A percentile compares a stretch with the other conserved stretches of the same genome.
These are phyloP conservation scores for Backusella mclennaniae DNA, from an alignment of 192 early-diverging fungal genomes.

Conservation along the genomic window DNA sequence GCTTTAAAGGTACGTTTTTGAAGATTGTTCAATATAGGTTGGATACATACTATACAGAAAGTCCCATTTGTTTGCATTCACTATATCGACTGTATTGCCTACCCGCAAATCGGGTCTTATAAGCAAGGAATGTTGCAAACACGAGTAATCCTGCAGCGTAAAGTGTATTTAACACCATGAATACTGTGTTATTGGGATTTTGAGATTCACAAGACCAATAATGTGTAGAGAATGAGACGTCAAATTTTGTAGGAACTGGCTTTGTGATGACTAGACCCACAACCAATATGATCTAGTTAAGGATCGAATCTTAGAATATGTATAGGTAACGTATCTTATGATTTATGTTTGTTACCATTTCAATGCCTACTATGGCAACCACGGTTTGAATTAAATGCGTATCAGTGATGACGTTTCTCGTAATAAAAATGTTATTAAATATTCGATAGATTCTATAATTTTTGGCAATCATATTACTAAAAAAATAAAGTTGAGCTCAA, in stretches of 20 bases:
- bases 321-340: background rate
- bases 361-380: conserved; percentile 32
- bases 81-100: conserved; percentile 43
- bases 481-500: background rate
- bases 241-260: conserved; percentile 28
- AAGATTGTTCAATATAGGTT: background rate
- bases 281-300: conserved; percentile 31
- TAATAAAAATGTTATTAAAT: conserved; percentile 53
- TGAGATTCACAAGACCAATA: conserved; percentile 45
- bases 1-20: background rate
- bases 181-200: conserved; percentile 20
- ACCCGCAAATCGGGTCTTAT: conserved; percentile 47
- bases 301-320: background rate
- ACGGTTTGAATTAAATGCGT: conserved; percentile 44
- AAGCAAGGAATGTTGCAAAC: conserved; percentile 46
- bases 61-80: conserved; percentile 50
- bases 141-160: conserved; percentile 37
- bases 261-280: conserved; percentile 38
- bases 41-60: conserved; percentile 51
- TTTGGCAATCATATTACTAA: conserved; percentile 54
- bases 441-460: conserved; percentile 54
- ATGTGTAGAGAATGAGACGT: conserved; percentile 31
- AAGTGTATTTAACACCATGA: conserved; percentile 27
- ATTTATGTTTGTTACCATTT: conserved; percentile 36
- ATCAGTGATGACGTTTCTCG: conserved; percentile 47